Base-by-base conservation (phyloP, 805 yeast species). In the Scheffersomyces amazonensis region DNA sequence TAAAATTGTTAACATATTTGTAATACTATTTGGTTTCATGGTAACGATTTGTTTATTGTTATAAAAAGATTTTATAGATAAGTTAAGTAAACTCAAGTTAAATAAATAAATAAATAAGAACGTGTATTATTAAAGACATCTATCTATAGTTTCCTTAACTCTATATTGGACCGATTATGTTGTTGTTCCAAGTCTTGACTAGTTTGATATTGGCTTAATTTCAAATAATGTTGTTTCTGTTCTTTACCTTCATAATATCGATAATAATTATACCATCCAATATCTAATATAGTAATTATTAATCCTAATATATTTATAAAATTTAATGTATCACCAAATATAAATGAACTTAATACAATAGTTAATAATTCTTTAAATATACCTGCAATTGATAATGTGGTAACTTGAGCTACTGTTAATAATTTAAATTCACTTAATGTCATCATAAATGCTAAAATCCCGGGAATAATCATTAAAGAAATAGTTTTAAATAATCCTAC, bases 331-430 rank as follows among this genome's bases (percentile, higher is more conserved):
- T 93, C 99, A 29, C 83, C 83, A 58, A 88, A 87, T 2, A 90
- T 70, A 4, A 87, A 45, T 22, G 75, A 62, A 40, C 91, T 79
- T 3, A 81, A 66, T 1, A 83, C 72, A 27, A 93, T 88, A 0
- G 99, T 93, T 33, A 90, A 66, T 12, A 93, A 69, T 58, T 93
- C 99, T 56, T 93, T 93, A 58, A 91, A 86, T 13, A 93, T 86
- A 1, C 99, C 99, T 0, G 95, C 95, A 31, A 93, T 78, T 5
- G 95, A 82, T 21, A 93, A 64, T 0, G 99, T 90, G 32, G 90
- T 71, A 11, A 93, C 88, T 39, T 87, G 85, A 0, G 96, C 86
- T 31, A 82, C 78, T 39, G 85, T 83, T 36, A 93, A 71, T 6
- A 93, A 77, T 40, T 85, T 81, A 63, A 87, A 90, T 59, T 91